Percentiles rank a stretch among this genome's conserved stretches.
Conservation (phyloP, 768 basidiomycete genomes). For the Crepidotus variabilis region DNA sequence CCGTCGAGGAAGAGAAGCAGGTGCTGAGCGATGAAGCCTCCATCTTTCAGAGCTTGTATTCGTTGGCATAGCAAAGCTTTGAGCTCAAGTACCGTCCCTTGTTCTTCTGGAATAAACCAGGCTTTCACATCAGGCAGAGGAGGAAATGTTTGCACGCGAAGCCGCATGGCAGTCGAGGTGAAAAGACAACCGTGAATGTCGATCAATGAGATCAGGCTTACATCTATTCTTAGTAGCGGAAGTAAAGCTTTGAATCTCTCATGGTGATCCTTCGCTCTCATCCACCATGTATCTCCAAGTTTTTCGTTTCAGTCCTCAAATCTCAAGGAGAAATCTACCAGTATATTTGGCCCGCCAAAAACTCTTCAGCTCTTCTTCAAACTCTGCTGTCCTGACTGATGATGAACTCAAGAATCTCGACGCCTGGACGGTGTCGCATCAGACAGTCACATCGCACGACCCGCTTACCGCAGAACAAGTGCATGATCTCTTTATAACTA, state of each 20-base stretch:
- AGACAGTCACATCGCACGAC: slow-evolving; percentile 43
- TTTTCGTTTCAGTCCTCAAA: background rate
- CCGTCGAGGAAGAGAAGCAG: slow-evolving; percentile 38
- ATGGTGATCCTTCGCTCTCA: background rate
- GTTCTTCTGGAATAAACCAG: slow-evolving; percentile 43
- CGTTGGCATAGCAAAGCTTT: slow-evolving; percentile 33
- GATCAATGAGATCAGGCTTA: background rate
- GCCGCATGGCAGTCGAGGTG: slow-evolving; percentile 34
- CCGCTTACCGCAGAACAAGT: slow-evolving; percentile 53
- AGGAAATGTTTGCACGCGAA: slow-evolving; percentile 42
- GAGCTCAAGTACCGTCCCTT: slow-evolving; percentile 29
- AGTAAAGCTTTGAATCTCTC: background rate
- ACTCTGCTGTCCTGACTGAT: background rate
- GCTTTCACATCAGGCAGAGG: slow-evolving; percentile 48
- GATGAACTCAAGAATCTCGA: slow-evolving; percentile 31
- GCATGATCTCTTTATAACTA: slow-evolving; percentile 61
- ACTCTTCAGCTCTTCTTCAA: background rate
- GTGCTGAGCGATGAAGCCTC: slow-evolving; percentile 15
- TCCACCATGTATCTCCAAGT: background rate
- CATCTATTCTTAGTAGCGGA: background rate
- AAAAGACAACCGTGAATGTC: background rate
- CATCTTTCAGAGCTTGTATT: slow-evolving; percentile 26
- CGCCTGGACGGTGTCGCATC: slow-evolving; percentile 50
- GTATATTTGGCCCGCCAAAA: background rate
- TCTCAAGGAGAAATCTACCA: background rate